Evolutionary conservation across 192 early-diverging fungal genomes (phyloP).

Genomic region (Backusella sp.): DNA sequence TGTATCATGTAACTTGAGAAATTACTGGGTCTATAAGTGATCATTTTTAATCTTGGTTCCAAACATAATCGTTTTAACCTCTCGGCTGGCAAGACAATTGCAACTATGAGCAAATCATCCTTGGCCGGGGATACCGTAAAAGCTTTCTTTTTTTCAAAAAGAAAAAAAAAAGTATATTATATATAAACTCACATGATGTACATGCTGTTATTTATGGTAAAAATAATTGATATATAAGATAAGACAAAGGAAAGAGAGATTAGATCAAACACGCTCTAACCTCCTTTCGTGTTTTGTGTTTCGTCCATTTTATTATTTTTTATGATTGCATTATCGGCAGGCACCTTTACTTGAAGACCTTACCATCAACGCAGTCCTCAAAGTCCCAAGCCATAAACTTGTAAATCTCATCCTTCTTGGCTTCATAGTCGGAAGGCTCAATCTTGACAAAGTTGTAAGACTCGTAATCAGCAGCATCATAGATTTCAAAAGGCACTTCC

Average conservation of each 20-base stretch:
- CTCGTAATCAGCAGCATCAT: slow-evolving; percentile 85
- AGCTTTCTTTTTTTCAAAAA: background rate
- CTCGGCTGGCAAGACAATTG: slow-evolving; percentile 27
- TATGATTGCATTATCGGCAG: no score
- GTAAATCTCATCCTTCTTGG: slow-evolving; percentile 48
- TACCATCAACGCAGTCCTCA: slow-evolving; percentile 82
- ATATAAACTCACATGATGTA: background rate
- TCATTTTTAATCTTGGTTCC: slow-evolving; percentile 23
- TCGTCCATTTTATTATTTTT: background rate
- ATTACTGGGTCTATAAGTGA: slow-evolving; percentile 19
- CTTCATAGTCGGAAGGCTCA: slow-evolving; percentile 60
- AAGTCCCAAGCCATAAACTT: slow-evolving; percentile 80
- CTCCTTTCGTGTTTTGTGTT: slow-evolving; percentile 3
- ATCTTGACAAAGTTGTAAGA: slow-evolving; percentile 82
- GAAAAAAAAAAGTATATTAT: background rate
- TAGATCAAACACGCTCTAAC: background rate
- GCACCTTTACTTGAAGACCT: slow-evolving; percentile 73
- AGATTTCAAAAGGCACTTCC: slow-evolving; percentile 71
- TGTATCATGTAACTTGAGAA: background rate
- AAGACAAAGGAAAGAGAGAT: background rate
- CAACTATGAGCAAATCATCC: slow-evolving; percentile 20
- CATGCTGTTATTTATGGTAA: background rate
- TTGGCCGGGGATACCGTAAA: slow-evolving; percentile 25
- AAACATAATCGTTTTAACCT: slow-evolving; percentile 9
- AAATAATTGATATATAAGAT: background rate